Evolutionary conservation across 2,329 filamentous ascomycete genomes (phyloP).

Genomic region (Xylaria sp.): DNA sequence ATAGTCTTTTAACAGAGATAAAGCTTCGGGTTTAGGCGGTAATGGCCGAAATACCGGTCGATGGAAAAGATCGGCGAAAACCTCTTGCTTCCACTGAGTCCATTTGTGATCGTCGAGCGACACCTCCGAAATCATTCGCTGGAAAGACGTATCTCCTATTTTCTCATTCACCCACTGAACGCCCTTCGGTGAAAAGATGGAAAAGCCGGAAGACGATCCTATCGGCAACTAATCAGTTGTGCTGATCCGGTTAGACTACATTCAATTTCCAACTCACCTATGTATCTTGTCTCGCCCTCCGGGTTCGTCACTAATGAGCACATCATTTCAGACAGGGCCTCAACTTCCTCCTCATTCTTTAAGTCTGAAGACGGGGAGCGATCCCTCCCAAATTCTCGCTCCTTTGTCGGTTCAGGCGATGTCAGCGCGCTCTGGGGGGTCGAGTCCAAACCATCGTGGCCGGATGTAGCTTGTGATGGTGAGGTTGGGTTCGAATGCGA

Average conservation of each 20-base stretch:
- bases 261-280: conserved; percentile 63
- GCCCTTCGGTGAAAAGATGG: conserved; percentile 97
- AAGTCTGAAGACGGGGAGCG: conserved; percentile 48
- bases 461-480: conserved; percentile 54
- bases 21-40: conserved; percentile 83
- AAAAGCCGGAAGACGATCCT: conserved; percentile 97
- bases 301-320: conserved; percentile 96
- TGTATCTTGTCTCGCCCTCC: conserved; percentile 92
- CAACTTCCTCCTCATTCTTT: conserved; percentile 73
- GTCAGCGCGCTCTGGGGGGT: conserved; percentile 61
- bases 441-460: conserved; percentile 49
- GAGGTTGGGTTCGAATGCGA: conserved; percentile 57
- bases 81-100: conserved; percentile 97
- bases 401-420: conserved; percentile 56
- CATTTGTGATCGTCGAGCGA: conserved; percentile 93
- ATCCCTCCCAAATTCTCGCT: conserved; percentile 47
- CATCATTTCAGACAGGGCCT: conserved; percentile 96
- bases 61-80: conserved; percentile 90
- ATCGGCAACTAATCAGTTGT: neutral
- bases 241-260: neutral
- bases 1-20: conserved; percentile 88
- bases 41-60: conserved; percentile 82
- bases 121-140: conserved; percentile 91
- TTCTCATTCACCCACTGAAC: conserved; percentile 99
- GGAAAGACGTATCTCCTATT: conserved; percentile 94